Conservation (phyloP, 345 rosid species). For the Boechera stricta region DNA sequence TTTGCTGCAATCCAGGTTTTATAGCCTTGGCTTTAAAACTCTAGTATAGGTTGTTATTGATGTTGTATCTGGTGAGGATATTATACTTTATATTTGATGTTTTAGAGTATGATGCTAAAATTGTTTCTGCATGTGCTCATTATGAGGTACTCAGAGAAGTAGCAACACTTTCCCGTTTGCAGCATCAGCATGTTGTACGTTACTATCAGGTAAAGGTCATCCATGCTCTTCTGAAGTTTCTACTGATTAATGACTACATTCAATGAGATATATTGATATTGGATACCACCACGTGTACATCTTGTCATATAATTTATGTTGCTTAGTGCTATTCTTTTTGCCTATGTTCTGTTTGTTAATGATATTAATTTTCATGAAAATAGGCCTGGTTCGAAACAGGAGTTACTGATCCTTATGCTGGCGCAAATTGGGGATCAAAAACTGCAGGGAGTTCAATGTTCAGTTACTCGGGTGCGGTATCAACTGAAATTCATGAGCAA, state of each 20-base stretch:
- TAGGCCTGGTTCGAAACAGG: slow-evolving; percentile 98
- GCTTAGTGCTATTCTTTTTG: slow-evolving; percentile 13
- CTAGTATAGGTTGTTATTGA: slow-evolving; percentile 24
- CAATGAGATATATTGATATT: slow-evolving; percentile 8
- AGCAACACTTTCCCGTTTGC: slow-evolving; percentile 94
- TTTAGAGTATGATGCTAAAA: slow-evolving; percentile 33
- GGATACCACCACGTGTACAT: slow-evolving; percentile 19
- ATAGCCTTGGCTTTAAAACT: slow-evolving; percentile 9
- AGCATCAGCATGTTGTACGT: slow-evolving; percentile 99
- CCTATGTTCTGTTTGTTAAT: not conserved
- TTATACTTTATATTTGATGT: slow-evolving; percentile 15
- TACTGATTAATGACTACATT: slow-evolving; percentile 22
- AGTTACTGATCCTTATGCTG: slow-evolving; percentile 67
- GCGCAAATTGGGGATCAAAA: slow-evolving; percentile 69
- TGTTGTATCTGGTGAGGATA: slow-evolving; percentile 18
- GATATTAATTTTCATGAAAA: slow-evolving; percentile 18
- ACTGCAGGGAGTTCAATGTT: slow-evolving; percentile 75
- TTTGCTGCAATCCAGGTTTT: slow-evolving; percentile 3
- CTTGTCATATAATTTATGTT: slow-evolving; percentile 19
- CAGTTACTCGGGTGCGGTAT: slow-evolving; percentile 60
- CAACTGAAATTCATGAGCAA: slow-evolving; percentile 61
- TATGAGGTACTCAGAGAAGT: slow-evolving; percentile 78
- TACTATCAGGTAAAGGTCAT: slow-evolving; percentile 79
- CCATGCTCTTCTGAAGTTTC: slow-evolving; percentile 30
- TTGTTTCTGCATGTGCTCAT: slow-evolving; percentile 33